Evolutionary conservation across 306 rosid genomes (phyloP), one percentile per base, ranked within the genome.

Genomic region (Glycyrrhiza uralensis): DNA sequence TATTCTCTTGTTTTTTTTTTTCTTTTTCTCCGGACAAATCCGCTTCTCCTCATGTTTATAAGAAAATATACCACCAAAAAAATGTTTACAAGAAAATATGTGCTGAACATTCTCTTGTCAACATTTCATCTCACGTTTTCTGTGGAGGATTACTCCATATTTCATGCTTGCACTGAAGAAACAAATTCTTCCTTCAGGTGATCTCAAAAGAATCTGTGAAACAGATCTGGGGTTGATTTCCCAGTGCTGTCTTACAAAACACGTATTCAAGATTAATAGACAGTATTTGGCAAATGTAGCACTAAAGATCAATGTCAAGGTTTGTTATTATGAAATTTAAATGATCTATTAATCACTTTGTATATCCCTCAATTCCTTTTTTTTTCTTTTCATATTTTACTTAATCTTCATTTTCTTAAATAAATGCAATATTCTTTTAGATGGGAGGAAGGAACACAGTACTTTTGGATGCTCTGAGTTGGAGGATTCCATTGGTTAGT

Each of bases 361-460:
- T 66, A 7, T 42, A 51, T 33, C 47, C 4, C 24, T 45, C 20
- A 38, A 46, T 47, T 38, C 60, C 42, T 33, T 51, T 51, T 44
- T 18, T 41, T 29, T 14, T 19, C 3, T 3, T 35, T 65, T 30
- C 12, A 18, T 10, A 38, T 78, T 10, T 57, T 10, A 5, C 13
- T 58, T 5, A 70, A 54, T 46, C 47, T 46, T 61, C 41, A 13
- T 51, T 74, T 71, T 61, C 44, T 72, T 61, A 49, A 13, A 58
- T 8, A 9, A 69, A 68, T 54, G 35, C 77, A 54, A 41, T 32
- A 22, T 60, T 19, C 15, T 72, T 71, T 45, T 49, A 82, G 92
- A 72, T 85, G 89, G 96, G 96, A 72, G 96, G 92, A 78, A 87
- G 96, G 75, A 89, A 89, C 75, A 85, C 92, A 26, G 96, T 87